Evolutionary conservation across 495 filamentous ascomycete species (phyloP), one percentile per base, ranked within the genome.

Genomic region (Alectoria sarmentosa): DNA sequence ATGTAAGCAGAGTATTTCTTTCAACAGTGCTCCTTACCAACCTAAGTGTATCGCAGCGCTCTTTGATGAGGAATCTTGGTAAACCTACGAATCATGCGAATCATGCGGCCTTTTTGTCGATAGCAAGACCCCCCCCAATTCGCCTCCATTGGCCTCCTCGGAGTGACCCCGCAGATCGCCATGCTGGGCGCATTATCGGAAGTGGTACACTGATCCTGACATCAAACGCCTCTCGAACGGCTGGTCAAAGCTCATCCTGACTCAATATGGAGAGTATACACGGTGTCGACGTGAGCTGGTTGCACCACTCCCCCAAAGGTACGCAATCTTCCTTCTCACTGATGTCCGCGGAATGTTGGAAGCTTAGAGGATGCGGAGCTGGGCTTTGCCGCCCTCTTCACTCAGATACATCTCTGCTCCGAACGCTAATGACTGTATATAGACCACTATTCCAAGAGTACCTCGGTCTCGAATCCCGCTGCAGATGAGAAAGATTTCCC

Each of bases 221-320:
- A 44, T 23, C 10, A n/a, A 42, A 58, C 54, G 44, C 39, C 54
- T n/a, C 17, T 42, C 32, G 15, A 63, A 57, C 37, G 14, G 38
- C 26, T 55, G 19, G 23, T 41, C 39, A 38, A 54, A 55, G 52
- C 57, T 39, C 28, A 54, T 62, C 30, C 4, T 26, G 23, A 52
- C 11, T 23, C 17, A 36, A 34, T 19, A 84, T 84, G 85, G 85
- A 88, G 72, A 79, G 78, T 44, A 79, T 86, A 65, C 81, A 87
- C 71, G 86, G 85, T 28, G 83, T 88, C 60, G 86, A 88, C 75
- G 85, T 88, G 63, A 83, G 79, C 74, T 88, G 86, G 86, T 79
- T 88, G 57, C 86, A 88, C 74, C 84, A 86, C 69, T 81, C 85
- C 54, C 83, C 82, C 60, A 84, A 80, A 84, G 83, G 85, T 81